Percentiles rank a stretch among this genome's conserved stretches.
phyloP scores from a whole-genome alignment of 192 early-diverging fungal genomes.

The Umbelopsis sp. region DNA sequence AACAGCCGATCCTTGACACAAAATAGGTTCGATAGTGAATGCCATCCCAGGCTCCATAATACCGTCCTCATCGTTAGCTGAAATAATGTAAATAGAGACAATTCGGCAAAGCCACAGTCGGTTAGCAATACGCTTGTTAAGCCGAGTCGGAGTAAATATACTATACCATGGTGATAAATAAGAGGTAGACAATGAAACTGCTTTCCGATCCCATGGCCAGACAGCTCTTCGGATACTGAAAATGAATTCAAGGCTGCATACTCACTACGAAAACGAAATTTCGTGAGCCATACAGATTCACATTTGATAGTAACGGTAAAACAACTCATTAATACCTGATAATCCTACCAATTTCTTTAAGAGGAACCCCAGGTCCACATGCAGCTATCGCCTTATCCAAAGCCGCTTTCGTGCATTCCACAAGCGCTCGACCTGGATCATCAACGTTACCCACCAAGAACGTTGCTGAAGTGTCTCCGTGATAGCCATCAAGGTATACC shows the following conservation, averaged over 20 bases:
- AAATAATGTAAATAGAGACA: background rate
- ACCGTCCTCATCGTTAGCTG: conserved; percentile 69
- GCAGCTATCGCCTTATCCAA: conserved; percentile 63
- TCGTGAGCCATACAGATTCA: background rate
- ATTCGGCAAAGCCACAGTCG: background rate
- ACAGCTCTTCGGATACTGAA: conserved; percentile 69
- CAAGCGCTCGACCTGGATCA: conserved; percentile 50
- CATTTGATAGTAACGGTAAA: too few relatives aligned
- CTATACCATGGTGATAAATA: conserved; percentile 71
- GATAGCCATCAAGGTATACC: conserved; percentile 66
- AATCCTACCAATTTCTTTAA: conserved; percentile 65
- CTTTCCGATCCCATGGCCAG: conserved; percentile 87
- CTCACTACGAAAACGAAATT: conserved; percentile 23
- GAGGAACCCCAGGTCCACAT: conserved; percentile 73
- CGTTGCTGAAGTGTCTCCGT: conserved; percentile 73
- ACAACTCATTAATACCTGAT: too few relatives aligned
- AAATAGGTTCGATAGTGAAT: conserved; percentile 89
- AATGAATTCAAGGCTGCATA: conserved; percentile 55
- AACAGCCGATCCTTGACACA: conserved; percentile 75
- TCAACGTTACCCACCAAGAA: conserved; percentile 69
- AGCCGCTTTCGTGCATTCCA: conserved; percentile 57
- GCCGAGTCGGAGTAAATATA: background rate
- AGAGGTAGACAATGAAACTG: conserved; percentile 84
- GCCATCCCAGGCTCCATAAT: conserved; percentile 76
- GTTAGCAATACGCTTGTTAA: background rate